Percentiles rank a stretch among this genome's conserved stretches.
Evolutionary conservation across 192 early-diverging fungal species (phyloP).

Genomic region (Gigaspora rosea): DNA sequence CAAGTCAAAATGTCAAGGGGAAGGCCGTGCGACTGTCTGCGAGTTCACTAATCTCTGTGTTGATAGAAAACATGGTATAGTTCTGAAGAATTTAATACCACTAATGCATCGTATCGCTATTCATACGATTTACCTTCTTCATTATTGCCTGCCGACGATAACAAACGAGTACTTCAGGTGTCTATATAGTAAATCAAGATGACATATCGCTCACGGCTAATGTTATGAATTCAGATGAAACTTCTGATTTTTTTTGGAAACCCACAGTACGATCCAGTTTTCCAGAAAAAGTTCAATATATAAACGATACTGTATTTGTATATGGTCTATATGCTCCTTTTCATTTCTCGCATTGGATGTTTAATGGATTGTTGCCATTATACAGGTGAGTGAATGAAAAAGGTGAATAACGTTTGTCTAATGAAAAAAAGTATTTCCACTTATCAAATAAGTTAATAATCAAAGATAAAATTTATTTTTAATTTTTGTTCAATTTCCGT

Average conservation of each 20-base stretch:
- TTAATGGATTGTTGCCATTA: conserved; percentile 51
- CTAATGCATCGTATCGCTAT: no score
- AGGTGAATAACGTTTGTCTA: no score
- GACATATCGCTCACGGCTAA: conserved; percentile 15
- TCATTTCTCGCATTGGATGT: conserved; percentile 51
- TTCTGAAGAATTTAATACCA: neutral
- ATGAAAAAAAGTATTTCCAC: no score
- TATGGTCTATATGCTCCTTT: conserved; percentile 46
- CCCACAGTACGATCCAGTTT: conserved; percentile 32
- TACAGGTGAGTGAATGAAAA: conserved; percentile 34
- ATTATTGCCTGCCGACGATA: neutral
- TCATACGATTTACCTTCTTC: neutral
- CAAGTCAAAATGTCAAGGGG: conserved; percentile 24
- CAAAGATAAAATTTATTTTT: neutral
- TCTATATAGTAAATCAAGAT: neutral
- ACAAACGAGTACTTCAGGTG: neutral
- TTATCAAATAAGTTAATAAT: neutral
- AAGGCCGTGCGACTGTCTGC: conserved; percentile 32
- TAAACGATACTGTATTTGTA: conserved; percentile 47
- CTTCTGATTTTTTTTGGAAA: conserved; percentile 36
- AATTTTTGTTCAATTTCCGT: neutral
- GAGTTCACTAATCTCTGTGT: conserved; percentile 40
- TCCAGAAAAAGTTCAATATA: conserved; percentile 28
- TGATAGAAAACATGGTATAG: conserved; percentile 32
- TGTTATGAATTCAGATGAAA: conserved; percentile 33